These are phyloP conservation scores for Ganoderma multipileum DNA, from an alignment of 1,284 basidiomycete genomes.

Conservation along the genomic window DNA sequence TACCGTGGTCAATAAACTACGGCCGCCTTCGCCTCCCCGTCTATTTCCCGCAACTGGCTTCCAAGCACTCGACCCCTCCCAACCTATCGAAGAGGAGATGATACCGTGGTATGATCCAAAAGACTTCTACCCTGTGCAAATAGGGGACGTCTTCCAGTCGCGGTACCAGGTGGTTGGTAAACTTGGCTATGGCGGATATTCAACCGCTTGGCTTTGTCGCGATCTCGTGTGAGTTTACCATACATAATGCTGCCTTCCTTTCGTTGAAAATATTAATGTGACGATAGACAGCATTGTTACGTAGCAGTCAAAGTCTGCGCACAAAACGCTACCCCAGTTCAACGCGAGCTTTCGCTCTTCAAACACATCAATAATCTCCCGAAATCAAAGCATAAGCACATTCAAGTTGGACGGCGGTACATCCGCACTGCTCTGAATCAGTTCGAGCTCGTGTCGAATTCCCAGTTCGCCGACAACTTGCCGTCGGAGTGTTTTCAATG, in stretches of 20 bases:
- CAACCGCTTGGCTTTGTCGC: conserved; percentile 38
- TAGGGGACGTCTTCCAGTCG: conserved; percentile 31
- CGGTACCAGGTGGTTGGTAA: conserved; percentile 39
- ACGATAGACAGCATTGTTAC: conserved; percentile 7
- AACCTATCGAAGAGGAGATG: conserved; percentile 10
- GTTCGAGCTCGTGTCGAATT: conserved; percentile 20
- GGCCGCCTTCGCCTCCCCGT: conserved; percentile 11
- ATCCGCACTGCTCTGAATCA: conserved; percentile 25
- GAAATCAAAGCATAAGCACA: conserved; percentile 6
- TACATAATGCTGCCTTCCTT: conserved; percentile 7
- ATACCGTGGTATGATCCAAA: conserved; percentile 9
- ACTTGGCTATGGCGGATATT: conserved; percentile 38
- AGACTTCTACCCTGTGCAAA: conserved; percentile 15
- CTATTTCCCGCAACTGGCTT: conserved; percentile 5
- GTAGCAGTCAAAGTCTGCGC: conserved; percentile 15
- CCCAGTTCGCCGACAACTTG: not conserved
- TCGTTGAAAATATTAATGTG: not conserved
- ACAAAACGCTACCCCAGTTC: conserved; percentile 2
- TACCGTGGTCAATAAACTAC: not conserved
- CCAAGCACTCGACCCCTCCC: conserved; percentile 5
- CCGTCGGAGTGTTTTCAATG: conserved; percentile 10
- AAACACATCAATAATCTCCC: conserved; percentile 10
- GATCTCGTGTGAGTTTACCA: conserved; percentile 31
- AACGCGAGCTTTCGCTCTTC: conserved; percentile 11
- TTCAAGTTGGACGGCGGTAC: not conserved